Percentiles rank a stretch among this genome's conserved stretches.
Evolutionary conservation across 2,329 filamentous ascomycete genomes (phyloP).

Genomic region (Penicillium hordei): DNA sequence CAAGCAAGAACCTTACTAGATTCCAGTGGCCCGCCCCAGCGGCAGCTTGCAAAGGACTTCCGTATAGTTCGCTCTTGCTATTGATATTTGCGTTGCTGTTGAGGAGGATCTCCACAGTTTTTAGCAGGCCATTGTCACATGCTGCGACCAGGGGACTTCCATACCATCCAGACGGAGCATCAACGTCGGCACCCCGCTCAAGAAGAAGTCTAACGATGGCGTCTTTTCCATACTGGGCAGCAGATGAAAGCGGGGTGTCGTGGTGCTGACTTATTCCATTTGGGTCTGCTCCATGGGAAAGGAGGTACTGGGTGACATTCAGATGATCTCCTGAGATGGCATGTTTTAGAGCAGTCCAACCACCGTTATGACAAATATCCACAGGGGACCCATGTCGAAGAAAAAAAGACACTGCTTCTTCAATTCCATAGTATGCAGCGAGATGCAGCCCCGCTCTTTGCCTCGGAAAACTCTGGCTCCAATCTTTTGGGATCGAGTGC

Average conservation of each 20-base stretch:
- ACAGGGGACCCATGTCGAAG: not conserved
- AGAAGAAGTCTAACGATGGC: not conserved
- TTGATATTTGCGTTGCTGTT: not conserved
- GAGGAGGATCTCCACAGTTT: not conserved
- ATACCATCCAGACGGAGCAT: not conserved
- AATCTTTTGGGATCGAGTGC: not conserved
- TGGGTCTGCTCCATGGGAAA: not conserved
- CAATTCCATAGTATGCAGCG: not conserved
- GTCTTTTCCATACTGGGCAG: not conserved
- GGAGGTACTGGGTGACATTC: not conserved
- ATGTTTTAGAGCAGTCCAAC: not conserved
- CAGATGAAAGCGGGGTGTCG: not conserved
- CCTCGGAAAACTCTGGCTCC: not conserved
- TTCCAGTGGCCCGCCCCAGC: not conserved
- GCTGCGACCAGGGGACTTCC: not conserved
- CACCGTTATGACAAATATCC: not conserved
- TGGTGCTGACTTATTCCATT: fast-evolving
- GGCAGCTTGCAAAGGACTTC: not conserved
- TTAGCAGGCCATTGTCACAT: not conserved
- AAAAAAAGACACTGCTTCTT: not conserved
- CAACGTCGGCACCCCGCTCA: not conserved
- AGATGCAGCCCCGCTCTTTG: not conserved
- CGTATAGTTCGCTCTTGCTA: not conserved
- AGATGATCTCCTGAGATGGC: not conserved
- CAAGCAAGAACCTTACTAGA: not conserved